Base-by-base conservation (phyloP, 2,329 filamentous ascomycete species). In the Thermomyces lanuginosus region DNA sequence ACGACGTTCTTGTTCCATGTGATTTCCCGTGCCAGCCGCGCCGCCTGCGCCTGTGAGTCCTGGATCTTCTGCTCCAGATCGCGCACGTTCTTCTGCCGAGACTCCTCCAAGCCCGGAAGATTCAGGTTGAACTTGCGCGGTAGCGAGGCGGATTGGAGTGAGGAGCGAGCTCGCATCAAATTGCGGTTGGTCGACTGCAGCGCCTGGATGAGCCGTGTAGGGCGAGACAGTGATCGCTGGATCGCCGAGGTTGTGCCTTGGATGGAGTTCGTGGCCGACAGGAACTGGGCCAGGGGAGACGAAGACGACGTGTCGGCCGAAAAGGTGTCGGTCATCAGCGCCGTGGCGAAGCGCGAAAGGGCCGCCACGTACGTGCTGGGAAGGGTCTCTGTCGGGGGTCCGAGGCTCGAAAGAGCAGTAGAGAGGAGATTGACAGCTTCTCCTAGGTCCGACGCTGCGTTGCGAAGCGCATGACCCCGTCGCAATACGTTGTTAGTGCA, bases 1-100 rank as follows among this genome's bases (percentile, higher is more conserved):
- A 95, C 86, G 8, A 86, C 82, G 51, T 91, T 81, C 55, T 93
- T 86, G 24, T 84, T 92, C 51, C 89, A 92, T 26, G 82, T 63
- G 29, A 98, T 59, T 52, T 98, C 89, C 27, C 71, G 71, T 0
- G 76, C 75, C n/a, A 92, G 54, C 22, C 72, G 68, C 11, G 75
- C 69, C 7, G 80, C 67, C 46, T 93, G 81, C 10, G 63, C 54
- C 36, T 75, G 69, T 12, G 69, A 71, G 36, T 74, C 72, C 8
- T 69, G 65, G 19, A 81, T 79, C 41, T 78, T 81, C 37, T 79
- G 76, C 54, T 83, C 79, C 22, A 80, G 78, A 31, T 95, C 89
- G 36, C 82, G 76, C 40, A 83, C 76, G 6, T 83, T 64, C 16
- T 80, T 72, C 46, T 79, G 75, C 11, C 86, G 67, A 1, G 84